Conservation (phyloP, 768 basidiomycete species). For the Pulveroboletus sp. region DNA sequence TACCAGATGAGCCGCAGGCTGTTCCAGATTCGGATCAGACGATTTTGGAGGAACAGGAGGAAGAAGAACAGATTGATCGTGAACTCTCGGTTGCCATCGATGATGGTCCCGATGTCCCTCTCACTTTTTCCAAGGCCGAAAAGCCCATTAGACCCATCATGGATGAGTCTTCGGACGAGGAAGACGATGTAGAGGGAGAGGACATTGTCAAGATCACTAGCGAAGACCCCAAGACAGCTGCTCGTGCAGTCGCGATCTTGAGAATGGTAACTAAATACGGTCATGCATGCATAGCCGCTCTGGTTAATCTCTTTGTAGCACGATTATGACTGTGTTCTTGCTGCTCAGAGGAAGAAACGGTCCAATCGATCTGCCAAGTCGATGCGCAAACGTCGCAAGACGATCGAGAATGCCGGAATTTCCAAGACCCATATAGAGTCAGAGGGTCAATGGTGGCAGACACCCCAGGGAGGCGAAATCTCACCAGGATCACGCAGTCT, state of each 20-base stretch:
- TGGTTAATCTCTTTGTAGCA: constrained; percentile 43
- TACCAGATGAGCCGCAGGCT: not conserved
- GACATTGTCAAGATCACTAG: constrained; percentile 79
- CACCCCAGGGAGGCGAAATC: constrained; percentile 9
- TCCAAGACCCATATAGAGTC: constrained; percentile 20
- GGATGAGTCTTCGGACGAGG: constrained; percentile 22
- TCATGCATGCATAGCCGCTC: not conserved
- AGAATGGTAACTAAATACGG: constrained; percentile 58
- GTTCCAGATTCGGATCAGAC: constrained; percentile 15
- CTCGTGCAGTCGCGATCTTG: constrained; percentile 88
- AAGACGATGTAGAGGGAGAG: constrained; percentile 34
- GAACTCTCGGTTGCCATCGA: constrained; percentile 32
- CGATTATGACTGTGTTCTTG: constrained; percentile 74
- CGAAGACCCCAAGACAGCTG: constrained; percentile 80
- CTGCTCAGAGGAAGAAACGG: constrained; percentile 27
- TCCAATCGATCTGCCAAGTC: constrained; percentile 26
- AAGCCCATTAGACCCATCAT: constrained; percentile 1
- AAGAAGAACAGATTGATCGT: constrained; percentile 34
- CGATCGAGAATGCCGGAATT: constrained; percentile 28
- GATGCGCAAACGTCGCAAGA: constrained; percentile 37
- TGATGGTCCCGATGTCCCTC: constrained; percentile 4
- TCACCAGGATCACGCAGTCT: constrained; percentile 32
- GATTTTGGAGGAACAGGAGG: constrained; percentile 22
- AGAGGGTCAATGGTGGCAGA: constrained; percentile 11
- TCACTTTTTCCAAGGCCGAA: not conserved